Evolutionary conservation across 2,329 filamentous ascomycete species (phyloP).

Genomic region (Colletotrichum tofieldiae): DNA sequence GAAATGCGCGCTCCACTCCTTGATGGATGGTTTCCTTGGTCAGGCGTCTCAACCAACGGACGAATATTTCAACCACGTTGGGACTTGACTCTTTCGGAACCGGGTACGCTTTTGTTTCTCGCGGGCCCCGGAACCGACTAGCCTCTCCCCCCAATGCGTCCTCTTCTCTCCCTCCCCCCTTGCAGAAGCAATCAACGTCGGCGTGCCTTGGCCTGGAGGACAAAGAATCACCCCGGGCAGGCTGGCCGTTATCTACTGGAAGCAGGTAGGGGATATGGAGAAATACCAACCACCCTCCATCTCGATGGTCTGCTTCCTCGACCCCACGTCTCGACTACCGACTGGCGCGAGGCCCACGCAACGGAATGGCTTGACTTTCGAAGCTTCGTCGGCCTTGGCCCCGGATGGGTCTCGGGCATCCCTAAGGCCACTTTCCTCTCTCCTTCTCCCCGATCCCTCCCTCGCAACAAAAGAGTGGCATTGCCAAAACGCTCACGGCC

Average conservation of each 20-base stretch:
- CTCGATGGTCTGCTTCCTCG: neutral
- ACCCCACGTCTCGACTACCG: neutral
- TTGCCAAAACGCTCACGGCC: too few species aligned
- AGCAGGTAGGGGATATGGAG: neutral
- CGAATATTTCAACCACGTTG: neutral
- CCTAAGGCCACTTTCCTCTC: neutral
- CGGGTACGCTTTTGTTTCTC: neutral
- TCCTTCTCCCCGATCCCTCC: neutral
- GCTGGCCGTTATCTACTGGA: neutral
- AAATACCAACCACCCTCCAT: neutral
- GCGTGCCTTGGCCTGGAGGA: neutral
- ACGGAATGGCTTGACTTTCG: too few species aligned
- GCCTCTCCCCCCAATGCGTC: neutral
- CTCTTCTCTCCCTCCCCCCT: neutral
- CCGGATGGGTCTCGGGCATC: neutral
- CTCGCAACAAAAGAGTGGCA: neutral
- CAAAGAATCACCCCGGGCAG: neutral
- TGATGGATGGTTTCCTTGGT: neutral
- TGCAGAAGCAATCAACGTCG: neutral
- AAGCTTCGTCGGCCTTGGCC: too few species aligned
- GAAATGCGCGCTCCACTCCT: neutral
- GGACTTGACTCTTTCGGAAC: neutral
- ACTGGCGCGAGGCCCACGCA: too few species aligned
- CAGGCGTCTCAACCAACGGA: neutral
- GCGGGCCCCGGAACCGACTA: neutral